Base-by-base conservation (phyloP, 176 grass and related monocot species). In the Dendrocalamus sinicus region DNA sequence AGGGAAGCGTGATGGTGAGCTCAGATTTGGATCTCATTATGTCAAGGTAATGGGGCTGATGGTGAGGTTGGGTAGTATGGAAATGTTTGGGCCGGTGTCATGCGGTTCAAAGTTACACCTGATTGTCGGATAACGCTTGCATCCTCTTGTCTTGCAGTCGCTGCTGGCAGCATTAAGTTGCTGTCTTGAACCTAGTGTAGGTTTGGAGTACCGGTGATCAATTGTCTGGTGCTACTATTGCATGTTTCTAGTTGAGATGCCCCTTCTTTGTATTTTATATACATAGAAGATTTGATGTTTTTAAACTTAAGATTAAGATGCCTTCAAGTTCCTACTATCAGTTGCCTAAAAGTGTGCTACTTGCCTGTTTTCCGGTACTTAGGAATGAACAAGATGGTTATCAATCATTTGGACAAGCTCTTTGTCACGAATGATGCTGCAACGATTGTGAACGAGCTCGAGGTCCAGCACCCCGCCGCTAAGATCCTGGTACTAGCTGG, bases 311-410 rank as follows among this genome's bases (percentile, higher is more conserved):
- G 7, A 41, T n/a, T 59, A 70, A 47, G 32, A 74, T 20, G 19
- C 24, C 44, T 2, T 40, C 11, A 41, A 12, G 6, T 69, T 66
- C 13, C 1, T 12, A 67, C 17, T 32, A 3, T 40, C 8, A 54
- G 20, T 52, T 24, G n/a, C n/a, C 35, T 16, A 24, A 80, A 16
- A 53, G 4, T 32, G 4, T 61, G 58, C 58, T 13, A 6, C 3
- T 19, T 81, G 2, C 37, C 6, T 59, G 6, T 23, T 78, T 84
- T 19, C 13, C 5, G 45, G 5, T 59, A 1, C 72, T 51, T 79
- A 98, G 93, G 96, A 35, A 94, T 98, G 96, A 98, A 98, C 79
- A 98, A 98, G 57, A 98, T 98, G 93, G 93, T 98, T 6, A 94
- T 95, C 11, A 98, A 95, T 79, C 91, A 95, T 88, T 80, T 98